These are phyloP conservation scores for Grosmannia huntii DNA, from an alignment of 2,329 filamentous ascomycete genomes.

Conservation along the genomic window DNA sequence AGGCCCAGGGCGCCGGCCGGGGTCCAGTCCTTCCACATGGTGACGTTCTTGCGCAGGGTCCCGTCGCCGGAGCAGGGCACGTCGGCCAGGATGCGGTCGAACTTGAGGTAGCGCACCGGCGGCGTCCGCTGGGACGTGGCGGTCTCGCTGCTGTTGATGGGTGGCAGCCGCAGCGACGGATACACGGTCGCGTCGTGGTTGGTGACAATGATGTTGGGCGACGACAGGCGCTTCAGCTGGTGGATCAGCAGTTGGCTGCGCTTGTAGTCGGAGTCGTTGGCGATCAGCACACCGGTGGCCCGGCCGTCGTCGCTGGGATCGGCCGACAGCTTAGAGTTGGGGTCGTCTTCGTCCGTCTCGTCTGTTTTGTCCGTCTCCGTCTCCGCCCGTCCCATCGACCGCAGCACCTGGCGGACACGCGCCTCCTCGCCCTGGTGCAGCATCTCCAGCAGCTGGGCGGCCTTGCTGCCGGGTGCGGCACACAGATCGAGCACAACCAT, in stretches of 20 bases:
- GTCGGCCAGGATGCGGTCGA: conserved; percentile 90
- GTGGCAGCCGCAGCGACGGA: conserved; percentile 76
- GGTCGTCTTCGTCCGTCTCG: conserved; percentile 19
- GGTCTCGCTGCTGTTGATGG: conserved; percentile 26
- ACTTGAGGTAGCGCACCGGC: conserved; percentile 61
- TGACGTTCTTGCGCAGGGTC: conserved; percentile 83
- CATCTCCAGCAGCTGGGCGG: conserved; percentile 88
- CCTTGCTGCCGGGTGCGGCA: conserved; percentile 93
- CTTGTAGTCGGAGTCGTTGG: conserved; percentile 95
- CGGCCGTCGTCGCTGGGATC: conserved; percentile 66
- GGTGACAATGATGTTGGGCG: conserved; percentile 90
- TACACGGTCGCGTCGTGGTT: conserved; percentile 97
- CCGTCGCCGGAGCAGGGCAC: conserved; percentile 96
- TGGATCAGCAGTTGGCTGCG: conserved; percentile 95
- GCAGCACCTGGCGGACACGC: conserved; percentile 59
- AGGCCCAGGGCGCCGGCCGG: conserved; percentile 79
- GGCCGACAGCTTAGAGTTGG: conserved; percentile 36
- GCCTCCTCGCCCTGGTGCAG: conserved; percentile 87
- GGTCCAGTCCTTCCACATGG: conserved; percentile 91
- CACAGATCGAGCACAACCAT: conserved; percentile 95
- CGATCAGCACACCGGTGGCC: conserved; percentile 81
- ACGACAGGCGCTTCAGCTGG: conserved; percentile 93
- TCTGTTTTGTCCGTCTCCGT: conserved; percentile 39
- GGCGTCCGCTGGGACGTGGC: background rate
- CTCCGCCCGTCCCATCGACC: conserved; percentile 36